phyloP scores from a whole-genome alignment of 179 eudicot species.

The Actinidia polygama region DNA sequence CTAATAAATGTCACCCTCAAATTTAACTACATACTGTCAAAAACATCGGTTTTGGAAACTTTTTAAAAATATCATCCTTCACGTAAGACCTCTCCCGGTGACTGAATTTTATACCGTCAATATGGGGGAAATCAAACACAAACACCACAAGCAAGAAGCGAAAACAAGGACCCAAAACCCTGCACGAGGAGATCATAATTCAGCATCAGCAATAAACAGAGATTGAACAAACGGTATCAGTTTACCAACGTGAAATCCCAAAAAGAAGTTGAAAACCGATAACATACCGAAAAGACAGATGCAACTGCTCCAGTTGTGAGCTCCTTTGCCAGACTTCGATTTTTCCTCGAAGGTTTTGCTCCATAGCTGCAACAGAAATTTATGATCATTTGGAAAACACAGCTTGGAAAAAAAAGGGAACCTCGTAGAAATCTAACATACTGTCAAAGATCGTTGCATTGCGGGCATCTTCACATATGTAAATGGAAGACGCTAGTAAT shows the following conservation, averaged over 20 bases:
- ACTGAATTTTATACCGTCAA: too few relatives aligned
- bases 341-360: constrained; percentile 87
- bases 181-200: constrained; percentile 36
- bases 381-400: neutral
- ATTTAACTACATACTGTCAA: too few relatives aligned
- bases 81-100: too few relatives aligned
- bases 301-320: constrained; percentile 80
- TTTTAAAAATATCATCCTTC: too few relatives aligned
- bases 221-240: too few relatives aligned
- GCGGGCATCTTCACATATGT: neutral
- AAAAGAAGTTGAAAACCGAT: neutral
- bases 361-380: constrained; percentile 64
- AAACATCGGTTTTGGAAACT: too few relatives aligned
- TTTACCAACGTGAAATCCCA: neutral
- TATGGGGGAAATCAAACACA: constrained; percentile 80
- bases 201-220: constrained; percentile 1
- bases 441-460: too few relatives aligned
- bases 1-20: too few relatives aligned
- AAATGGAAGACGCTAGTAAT: neutral
- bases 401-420: neutral
- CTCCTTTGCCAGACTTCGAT: constrained; percentile 81
- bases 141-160: constrained; percentile 85
- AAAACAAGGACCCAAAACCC: constrained; percentile 97
- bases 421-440: neutral
- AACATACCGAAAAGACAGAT: constrained; percentile 90